Conservation (phyloP, 805 yeast species). For the Nematodospora valgi region DNA sequence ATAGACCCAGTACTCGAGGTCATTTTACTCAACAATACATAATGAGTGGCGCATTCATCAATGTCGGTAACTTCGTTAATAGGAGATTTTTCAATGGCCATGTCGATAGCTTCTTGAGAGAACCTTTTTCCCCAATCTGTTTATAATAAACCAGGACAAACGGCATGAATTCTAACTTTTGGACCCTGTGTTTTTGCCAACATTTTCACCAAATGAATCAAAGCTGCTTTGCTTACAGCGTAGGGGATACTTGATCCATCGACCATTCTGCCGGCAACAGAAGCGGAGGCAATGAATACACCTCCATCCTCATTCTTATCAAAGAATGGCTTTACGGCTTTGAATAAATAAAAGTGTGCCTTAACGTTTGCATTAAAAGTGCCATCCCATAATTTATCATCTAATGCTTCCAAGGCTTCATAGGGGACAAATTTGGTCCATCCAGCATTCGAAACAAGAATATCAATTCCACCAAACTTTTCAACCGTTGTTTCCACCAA, state of each 20-base stretch:
- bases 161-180: constrained; percentile 14
- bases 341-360: constrained; percentile 27
- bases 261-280: constrained; percentile 24
- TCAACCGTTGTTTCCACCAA: constrained; percentile 22
- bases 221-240: constrained; percentile 24
- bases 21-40: constrained; percentile 17
- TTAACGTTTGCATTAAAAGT: constrained; percentile 25
- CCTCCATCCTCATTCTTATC: constrained; percentile 23
- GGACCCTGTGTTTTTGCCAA: constrained; percentile 21
- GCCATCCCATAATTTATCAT: constrained; percentile 30
- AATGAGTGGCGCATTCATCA: constrained; percentile 24
- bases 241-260: constrained; percentile 32
- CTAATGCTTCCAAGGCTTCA: constrained; percentile 25
- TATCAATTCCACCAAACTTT: constrained; percentile 28
- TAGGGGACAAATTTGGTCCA: constrained; percentile 32
- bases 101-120: constrained; percentile 14
- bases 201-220: constrained; percentile 19
- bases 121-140: constrained; percentile 25
- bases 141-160: constrained; percentile 17
- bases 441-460: constrained; percentile 37
- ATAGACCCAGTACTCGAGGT: constrained; percentile 22
- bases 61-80: constrained; percentile 18
- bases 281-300: constrained; percentile 22
- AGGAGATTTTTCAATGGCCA: constrained; percentile 14
- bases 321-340: constrained; percentile 22